Evolutionary conservation across 805 yeast genomes (phyloP), one percentile per base, ranked within the genome.

Genomic region (Ogataea ramenticola): DNA sequence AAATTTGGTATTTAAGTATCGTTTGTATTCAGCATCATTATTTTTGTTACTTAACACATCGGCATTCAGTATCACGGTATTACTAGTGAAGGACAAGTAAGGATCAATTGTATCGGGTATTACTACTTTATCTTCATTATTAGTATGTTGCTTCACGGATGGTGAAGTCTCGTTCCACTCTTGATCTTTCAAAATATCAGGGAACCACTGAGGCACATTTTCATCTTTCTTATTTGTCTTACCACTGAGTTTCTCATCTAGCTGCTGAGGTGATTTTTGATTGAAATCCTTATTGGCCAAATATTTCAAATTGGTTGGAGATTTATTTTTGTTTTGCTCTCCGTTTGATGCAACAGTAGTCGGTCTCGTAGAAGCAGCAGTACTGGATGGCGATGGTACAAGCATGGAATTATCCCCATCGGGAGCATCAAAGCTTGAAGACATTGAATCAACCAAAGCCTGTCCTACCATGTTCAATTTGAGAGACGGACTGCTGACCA

Each of bases 11-110:
- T 50, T 43, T 9, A 47, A 45, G 41, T 60, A 61, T 42, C 56
- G 58, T 21, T 56, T 52, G 61, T 64, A 62, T 29, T 56, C 59
- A 3, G 66, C 66, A 24, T 49, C 52, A 24, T 51, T 52, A 26
- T 53, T 14, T 29, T 29, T 29, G 12, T 34, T 34, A 12, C 12
- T 49, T 0, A 49, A 56, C 11, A 46, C 36, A 21, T 51, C 36
- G 20, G 45, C 21, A 26, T 50, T 53, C 30, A 47, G 48, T 11
- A 55, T 46, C 47, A 61, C 54, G 12, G 65, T 61, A 26, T 55
- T 47, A 4, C 48, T 40, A 4, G 53, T 49, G 14, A 53, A 39
- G 36, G 54, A 49, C 29, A 55, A 24, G 34, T 53, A 52, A 16
- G 62, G 62, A 24, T 19, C 26, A 34, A 7, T n/a, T 14, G 48